These are phyloP conservation scores for Leersia perrieri DNA, from an alignment of 176 grass and related monocot species.

Conservation along the genomic window DNA sequence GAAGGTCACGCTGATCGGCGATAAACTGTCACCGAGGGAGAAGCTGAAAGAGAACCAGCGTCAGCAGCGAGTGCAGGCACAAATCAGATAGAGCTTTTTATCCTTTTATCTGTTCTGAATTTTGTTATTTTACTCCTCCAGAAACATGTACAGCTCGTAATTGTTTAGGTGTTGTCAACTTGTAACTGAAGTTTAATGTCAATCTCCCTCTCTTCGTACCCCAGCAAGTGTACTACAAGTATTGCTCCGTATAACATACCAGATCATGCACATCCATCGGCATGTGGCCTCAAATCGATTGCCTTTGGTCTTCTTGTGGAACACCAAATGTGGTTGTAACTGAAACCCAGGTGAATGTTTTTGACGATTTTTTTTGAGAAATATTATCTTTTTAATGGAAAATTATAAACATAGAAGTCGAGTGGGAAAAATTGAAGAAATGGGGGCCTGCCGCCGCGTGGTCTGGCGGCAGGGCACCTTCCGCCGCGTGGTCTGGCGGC, in stretches of 20 bases:
- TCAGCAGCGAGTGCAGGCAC: constrained; percentile 35
- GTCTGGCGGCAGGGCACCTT: no score
- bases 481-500: no score
- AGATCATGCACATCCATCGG: background rate
- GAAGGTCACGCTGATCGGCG: constrained; percentile 68
- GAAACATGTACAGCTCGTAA: background rate
- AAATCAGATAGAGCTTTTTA: constrained; percentile 38
- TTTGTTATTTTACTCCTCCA: background rate
- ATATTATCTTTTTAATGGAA: no score
- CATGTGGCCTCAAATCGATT: no score
- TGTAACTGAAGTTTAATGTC: background rate
- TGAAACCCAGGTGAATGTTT: background rate
- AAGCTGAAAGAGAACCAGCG: constrained; percentile 40
- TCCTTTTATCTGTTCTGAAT: background rate
- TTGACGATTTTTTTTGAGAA: no score
- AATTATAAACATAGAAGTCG: no score
- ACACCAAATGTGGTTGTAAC: background rate
- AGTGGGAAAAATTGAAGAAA: no score
- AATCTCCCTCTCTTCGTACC: background rate
- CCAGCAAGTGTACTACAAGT: background rate
- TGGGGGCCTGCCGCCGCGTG: no score
- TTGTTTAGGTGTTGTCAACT: background rate
- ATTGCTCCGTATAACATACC: no score
- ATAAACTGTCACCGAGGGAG: constrained; percentile 66
- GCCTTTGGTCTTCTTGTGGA: no score